Percentiles rank a stretch among this genome's conserved stretches.
phyloP scores from a whole-genome alignment of 768 basidiomycete genomes.

The Gautieria morchelliformis region DNA sequence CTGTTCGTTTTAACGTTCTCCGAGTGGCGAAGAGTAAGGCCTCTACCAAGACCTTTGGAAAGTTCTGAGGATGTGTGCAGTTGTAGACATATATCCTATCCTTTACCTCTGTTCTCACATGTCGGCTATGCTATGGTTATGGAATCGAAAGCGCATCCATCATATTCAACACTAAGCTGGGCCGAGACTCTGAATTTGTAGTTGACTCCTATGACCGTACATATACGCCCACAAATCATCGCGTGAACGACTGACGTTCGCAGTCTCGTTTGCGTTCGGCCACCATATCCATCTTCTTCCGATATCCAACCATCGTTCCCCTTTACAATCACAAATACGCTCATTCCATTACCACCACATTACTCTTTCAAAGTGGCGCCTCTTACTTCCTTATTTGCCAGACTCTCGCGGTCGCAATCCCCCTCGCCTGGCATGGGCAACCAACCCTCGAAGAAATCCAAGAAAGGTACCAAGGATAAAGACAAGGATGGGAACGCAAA shows the following conservation, averaged over 20 bases:
- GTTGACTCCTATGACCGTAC: not conserved
- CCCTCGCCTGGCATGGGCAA: slow-evolving; percentile 74
- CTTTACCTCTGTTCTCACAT: not conserved
- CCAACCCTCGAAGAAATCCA: slow-evolving; percentile 74
- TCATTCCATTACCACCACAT: slow-evolving; percentile 34
- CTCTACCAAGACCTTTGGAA: slow-evolving; percentile 81
- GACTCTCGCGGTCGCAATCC: slow-evolving; percentile 50
- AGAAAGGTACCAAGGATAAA: slow-evolving; percentile 62
- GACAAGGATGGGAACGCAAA: slow-evolving; percentile 38
- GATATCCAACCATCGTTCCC: not conserved
- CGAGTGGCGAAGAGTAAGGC: slow-evolving; percentile 94
- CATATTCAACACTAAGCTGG: too few relatives aligned
- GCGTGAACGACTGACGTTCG: slow-evolving; percentile 3
- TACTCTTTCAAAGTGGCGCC: slow-evolving; percentile 47
- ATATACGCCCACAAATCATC: slow-evolving; percentile 2
- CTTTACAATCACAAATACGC: not conserved
- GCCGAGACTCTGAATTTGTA: too few relatives aligned
- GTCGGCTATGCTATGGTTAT: slow-evolving; percentile 6
- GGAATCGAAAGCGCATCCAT: not conserved
- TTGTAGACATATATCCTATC: not conserved
- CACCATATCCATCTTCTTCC: not conserved
- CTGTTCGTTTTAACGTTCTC: slow-evolving; percentile 98
- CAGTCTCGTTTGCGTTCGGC: not conserved
- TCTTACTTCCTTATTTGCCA: slow-evolving; percentile 4
- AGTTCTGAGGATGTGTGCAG: slow-evolving; percentile 52